Evolutionary conservation across 164 flowering plant genomes (phyloP).

Genomic region (Macadamia tetraphylla): DNA sequence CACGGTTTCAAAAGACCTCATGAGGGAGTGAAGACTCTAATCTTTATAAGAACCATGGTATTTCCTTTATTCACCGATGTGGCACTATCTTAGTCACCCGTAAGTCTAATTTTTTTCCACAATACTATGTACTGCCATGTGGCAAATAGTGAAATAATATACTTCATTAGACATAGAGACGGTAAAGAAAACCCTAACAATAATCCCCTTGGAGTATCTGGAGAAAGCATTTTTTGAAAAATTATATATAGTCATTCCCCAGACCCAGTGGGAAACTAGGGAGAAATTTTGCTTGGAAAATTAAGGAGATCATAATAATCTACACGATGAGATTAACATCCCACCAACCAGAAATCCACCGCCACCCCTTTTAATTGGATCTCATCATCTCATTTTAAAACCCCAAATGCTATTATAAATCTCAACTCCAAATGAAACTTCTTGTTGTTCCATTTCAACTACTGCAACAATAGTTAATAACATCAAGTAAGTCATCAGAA

Average conservation of each 20-base stretch:
- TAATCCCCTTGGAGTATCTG: too few relatives aligned
- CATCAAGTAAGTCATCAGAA: conserved; percentile 52
- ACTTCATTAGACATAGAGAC: too few relatives aligned
- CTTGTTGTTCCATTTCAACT: conserved; percentile 13
- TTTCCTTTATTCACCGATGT: too few relatives aligned
- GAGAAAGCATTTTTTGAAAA: conserved; percentile 23
- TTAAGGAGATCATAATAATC: conserved; percentile 12
- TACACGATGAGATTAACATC: conserved; percentile 33
- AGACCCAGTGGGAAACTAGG: conserved; percentile 29
- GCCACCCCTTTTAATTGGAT: background rate
- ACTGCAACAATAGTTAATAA: conserved; percentile 8
- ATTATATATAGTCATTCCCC: conserved; percentile 17
- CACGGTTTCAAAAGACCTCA: too few relatives aligned
- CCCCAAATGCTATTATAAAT: conserved; percentile 11
- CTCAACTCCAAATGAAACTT: conserved; percentile 20
- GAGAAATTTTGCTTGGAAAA: conserved; percentile 34
- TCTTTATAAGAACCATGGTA: too few relatives aligned
- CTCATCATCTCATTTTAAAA: conserved; percentile 5
- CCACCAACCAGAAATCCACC: conserved; percentile 37
- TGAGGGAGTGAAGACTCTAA: too few relatives aligned
- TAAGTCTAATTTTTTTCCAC: too few relatives aligned
- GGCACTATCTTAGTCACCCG: too few relatives aligned
- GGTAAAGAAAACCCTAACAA: too few relatives aligned
- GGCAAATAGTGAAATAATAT: too few relatives aligned
- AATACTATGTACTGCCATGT: too few relatives aligned